Evolutionary conservation across 176 grass and related monocot genomes (phyloP).

Genomic region (Oryza coarctata): DNA sequence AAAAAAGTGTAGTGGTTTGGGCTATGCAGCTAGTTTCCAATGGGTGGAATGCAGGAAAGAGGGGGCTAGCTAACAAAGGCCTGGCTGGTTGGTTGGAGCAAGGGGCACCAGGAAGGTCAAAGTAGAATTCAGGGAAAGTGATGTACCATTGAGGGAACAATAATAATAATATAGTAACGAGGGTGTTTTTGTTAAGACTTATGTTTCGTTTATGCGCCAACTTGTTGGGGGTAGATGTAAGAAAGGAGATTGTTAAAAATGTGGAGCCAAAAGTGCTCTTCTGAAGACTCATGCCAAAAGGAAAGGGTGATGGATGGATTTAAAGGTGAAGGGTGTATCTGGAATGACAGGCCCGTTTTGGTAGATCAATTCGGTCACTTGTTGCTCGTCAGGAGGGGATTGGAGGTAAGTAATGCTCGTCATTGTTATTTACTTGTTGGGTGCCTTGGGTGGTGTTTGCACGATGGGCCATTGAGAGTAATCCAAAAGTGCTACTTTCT

Average conservation of each 20-base stretch:
- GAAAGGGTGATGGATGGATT: not conserved
- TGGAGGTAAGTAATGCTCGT: constrained; percentile 18
- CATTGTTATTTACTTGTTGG: not conserved
- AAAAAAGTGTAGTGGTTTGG: constrained; percentile 9
- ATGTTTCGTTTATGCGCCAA: constrained; percentile 34
- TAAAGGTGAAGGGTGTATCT: not conserved
- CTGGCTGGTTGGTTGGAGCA: constrained; percentile 31
- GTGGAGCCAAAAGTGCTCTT: not conserved
- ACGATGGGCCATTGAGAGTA: not conserved
- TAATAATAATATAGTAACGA: constrained; percentile 4
- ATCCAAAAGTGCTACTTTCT: not conserved
- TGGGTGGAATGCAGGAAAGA: constrained; percentile 44
- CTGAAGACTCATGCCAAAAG: not conserved
- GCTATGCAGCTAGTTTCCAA: constrained; percentile 19
- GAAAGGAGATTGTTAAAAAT: not conserved
- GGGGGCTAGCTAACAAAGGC: not conserved
- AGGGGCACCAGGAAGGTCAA: constrained; percentile 20
- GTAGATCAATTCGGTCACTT: constrained; percentile 21
- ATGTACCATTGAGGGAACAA: constrained; percentile 20
- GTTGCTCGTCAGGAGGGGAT: constrained; percentile 6
- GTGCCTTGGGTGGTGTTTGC: constrained; percentile 6
- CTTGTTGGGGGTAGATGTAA: constrained; percentile 31
- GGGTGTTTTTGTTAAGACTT: constrained; percentile 16
- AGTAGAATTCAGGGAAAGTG: constrained; percentile 39
- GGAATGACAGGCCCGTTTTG: not conserved